Evolutionary conservation across 23 red algal species (phyloP), one percentile per base, ranked within the genome.

Genomic region (Gracilaria vermiculophylla): DNA sequence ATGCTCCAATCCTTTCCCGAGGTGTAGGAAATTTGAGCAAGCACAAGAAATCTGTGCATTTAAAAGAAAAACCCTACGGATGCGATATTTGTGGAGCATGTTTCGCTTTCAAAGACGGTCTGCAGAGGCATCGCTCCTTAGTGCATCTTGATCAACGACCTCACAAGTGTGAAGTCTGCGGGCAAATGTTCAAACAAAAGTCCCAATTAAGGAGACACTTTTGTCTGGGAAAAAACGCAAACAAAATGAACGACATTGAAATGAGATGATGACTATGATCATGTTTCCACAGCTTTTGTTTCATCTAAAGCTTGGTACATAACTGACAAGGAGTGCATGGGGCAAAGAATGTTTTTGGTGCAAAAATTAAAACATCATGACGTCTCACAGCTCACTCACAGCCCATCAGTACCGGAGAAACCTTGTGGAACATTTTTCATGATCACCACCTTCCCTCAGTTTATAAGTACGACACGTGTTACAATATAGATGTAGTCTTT

Each of bases 51-150:
- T 77, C 69, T 24, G 70, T 77, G 31, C 84, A 88, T 69, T 64
- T 62, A 39, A 88, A 88, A 37, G 69, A 76, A 39, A 66, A 69
- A 13, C 84, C 84, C 2, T 77, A 73, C 27, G 45, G 50, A 16
- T 88, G 84, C n/a, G 84, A 88, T 40, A 60, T 65, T 12, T 88
- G 84, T 35, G 53, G 50, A 45, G 39, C 84, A 52, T 40, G 42
- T 44, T 88, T 88, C 50, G 69, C 69, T 28, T 88, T 88, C n/a
- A 88, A 88, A 62, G 83, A 88, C 64, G 84, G 84, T 23, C 57
- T 88, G 10, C 57, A 76, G 69, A 50, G 84, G 58, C 84, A 88
- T 47, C 53, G 66, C 29, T 88, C 84, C 19, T 57, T 88, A 16
- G 84, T 88, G 37, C 84, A 88, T 48, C 48, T 62, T 34, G 69